Conservation (phyloP, 805 yeast species). For the Saccharomycopsis javanensis region DNA sequence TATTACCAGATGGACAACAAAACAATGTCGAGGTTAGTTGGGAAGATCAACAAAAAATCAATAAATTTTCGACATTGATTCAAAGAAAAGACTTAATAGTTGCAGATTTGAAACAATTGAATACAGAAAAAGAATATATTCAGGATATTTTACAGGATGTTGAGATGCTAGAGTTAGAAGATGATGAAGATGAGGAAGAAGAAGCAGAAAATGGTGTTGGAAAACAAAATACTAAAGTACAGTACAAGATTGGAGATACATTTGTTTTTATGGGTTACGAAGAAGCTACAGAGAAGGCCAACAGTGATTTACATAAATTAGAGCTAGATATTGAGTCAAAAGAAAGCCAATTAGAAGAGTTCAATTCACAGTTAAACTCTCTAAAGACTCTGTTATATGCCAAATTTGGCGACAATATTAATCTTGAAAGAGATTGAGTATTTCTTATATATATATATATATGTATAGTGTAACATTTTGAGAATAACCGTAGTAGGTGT, state of each 20-base stretch:
- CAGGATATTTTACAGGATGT: conserved; percentile 81
- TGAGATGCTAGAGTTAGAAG: conserved; percentile 56
- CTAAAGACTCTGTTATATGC: conserved; percentile 74
- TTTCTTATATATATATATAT: too few relatives aligned
- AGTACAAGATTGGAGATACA: conserved; percentile 73
- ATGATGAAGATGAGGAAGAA: conserved; percentile 22
- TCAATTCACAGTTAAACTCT: conserved; percentile 44
- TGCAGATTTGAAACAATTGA: conserved; percentile 37
- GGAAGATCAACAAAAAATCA: conserved; percentile 86
- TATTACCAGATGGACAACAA: conserved; percentile 44
- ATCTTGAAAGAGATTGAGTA: conserved; percentile 47
- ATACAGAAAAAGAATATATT: conserved; percentile 73
- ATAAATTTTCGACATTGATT: conserved; percentile 77
- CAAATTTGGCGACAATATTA: conserved; percentile 82
- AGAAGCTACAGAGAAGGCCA: conserved; percentile 60
- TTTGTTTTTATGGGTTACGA: conserved; percentile 62
- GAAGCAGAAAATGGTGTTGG: conserved; percentile 29
- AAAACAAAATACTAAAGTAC: conserved; percentile 21
- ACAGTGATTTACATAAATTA: conserved; percentile 45
- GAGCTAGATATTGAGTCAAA: conserved; percentile 39
- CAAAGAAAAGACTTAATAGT: conserved; percentile 53
- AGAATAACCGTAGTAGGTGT: too few relatives aligned
- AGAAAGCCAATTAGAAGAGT: conserved; percentile 38
- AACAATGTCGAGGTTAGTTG: conserved; percentile 56
- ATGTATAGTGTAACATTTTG: too few relatives aligned